Percentiles rank a stretch among this genome's conserved stretches.
These are phyloP conservation scores for Kappamyces sp. DNA, from an alignment of 192 early-diverging fungal species.

Conservation along the genomic window DNA sequence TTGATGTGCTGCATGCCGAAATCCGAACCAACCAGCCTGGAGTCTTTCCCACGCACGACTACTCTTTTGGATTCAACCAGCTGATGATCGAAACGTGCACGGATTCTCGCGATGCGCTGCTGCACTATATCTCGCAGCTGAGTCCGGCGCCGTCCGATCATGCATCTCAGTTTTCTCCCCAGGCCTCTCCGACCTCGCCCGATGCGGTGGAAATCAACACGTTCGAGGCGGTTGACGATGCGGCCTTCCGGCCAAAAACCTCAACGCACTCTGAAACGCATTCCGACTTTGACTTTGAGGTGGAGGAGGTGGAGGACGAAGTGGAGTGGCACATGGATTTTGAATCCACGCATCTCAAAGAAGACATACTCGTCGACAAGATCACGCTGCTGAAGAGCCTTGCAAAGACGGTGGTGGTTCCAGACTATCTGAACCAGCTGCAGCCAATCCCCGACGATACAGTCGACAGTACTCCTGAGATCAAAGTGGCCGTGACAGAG, in stretches of 20 bases:
- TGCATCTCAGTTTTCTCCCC: neutral
- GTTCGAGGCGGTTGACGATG: conserved; percentile 1
- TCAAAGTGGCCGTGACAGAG: neutral
- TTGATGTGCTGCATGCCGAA: neutral
- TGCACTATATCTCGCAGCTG: neutral
- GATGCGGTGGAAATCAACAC: neutral
- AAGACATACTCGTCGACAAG: conserved; percentile 1
- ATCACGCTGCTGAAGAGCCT: neutral
- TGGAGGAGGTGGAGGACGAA: conserved; percentile 8
- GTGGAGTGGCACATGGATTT: conserved; percentile 12
- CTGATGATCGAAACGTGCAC: conserved; percentile 10
- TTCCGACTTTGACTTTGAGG: neutral
- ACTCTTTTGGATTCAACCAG: neutral
- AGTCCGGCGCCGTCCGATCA: neutral
- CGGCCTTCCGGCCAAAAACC: neutral
- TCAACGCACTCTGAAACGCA: neutral
- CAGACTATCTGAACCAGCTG: conserved; percentile 1
- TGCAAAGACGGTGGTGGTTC: conserved; percentile 1
- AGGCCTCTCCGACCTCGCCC: neutral
- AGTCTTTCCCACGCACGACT: neutral
- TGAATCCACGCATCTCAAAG: conserved; percentile 1
- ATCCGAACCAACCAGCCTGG: conserved; percentile 11
- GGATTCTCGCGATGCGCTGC: conserved; percentile 5
- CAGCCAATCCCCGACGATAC: neutral
- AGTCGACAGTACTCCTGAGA: conserved; percentile 2